A percentile compares a stretch with the other conserved stretches of the same genome.
Conservation (phyloP, 2,329 filamentous ascomycete genomes). For the Aspergillus brasiliensis region DNA sequence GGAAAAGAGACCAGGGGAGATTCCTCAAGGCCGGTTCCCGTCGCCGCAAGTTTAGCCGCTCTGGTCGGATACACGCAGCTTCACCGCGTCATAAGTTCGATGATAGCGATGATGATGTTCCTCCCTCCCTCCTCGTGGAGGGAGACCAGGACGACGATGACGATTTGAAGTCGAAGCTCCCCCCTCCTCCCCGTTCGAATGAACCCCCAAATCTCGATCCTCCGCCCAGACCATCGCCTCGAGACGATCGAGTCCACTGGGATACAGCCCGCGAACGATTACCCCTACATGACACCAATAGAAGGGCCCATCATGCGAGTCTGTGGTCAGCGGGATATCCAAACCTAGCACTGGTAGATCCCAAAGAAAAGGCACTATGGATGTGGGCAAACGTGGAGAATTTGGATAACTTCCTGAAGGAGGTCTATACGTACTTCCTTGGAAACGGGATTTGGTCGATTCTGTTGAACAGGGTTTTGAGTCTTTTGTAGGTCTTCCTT, state of each 20-base stretch:
- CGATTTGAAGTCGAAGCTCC: constrained; percentile 41
- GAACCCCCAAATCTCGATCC: constrained; percentile 24
- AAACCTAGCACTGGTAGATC: constrained; percentile 51
- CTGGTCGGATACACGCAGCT: constrained; percentile 35
- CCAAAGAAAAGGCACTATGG: constrained; percentile 82
- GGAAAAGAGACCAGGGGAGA: constrained; percentile 17
- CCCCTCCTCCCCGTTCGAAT: constrained; percentile 35
- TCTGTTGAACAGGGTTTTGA: constrained; percentile 68
- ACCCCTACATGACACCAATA: constrained; percentile 27
- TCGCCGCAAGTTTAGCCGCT: constrained; percentile 32
- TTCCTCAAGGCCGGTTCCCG: constrained; percentile 23
- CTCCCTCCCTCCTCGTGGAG: constrained; percentile 64
- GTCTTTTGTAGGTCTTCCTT: constrained; percentile 64
- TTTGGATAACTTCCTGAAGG: constrained; percentile 81
- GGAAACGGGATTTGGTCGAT: constrained; percentile 86
- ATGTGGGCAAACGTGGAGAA: constrained; percentile 91
- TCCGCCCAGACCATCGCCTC: constrained; percentile 46
- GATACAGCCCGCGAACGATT: constrained; percentile 50
- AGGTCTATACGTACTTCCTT: constrained; percentile 84
- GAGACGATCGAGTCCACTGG: constrained; percentile 53
- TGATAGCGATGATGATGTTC: constrained; percentile 65
- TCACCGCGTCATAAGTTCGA: constrained; percentile 42
- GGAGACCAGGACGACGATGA: constrained; percentile 46
- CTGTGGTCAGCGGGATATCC: constrained; percentile 34
- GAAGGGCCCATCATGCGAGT: constrained; percentile 21